Percentiles rank a stretch among this genome's conserved stretches.
Evolutionary conservation across 805 yeast species (phyloP).

Genomic region (Suhomyces canberraensis): DNA sequence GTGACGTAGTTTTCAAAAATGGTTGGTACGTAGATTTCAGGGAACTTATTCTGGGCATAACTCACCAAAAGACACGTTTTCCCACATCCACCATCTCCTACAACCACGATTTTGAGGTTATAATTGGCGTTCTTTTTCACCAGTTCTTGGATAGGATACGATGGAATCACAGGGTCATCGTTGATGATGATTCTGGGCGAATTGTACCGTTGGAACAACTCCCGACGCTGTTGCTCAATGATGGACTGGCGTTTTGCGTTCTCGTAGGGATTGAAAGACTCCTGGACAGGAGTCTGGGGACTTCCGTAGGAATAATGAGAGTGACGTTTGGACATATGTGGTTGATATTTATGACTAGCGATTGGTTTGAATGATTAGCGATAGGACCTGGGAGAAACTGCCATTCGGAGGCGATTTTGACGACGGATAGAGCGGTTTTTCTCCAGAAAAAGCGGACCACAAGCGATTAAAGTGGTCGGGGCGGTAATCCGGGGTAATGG

Average conservation of each 20-base stretch:
- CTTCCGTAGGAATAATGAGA: conserved; percentile 3
- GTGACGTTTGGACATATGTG: conserved; percentile 3
- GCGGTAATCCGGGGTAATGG: too few relatives aligned
- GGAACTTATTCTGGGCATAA: conserved; percentile 68
- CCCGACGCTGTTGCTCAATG: conserved; percentile 20
- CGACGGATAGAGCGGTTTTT: too few relatives aligned
- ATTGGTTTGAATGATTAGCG: too few relatives aligned
- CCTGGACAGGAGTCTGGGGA: conserved; percentile 1
- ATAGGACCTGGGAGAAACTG: too few relatives aligned
- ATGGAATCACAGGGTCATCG: conserved; percentile 37
- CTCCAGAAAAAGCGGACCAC: too few relatives aligned
- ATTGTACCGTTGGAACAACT: conserved; percentile 18
- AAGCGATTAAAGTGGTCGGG: too few relatives aligned
- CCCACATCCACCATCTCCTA: conserved; percentile 92
- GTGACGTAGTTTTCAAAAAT: conserved; percentile 78
- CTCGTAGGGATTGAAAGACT: conserved; percentile 26
- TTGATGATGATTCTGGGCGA: conserved; percentile 29
- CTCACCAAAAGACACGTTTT: conserved; percentile 73
- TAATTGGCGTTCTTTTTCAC: conserved; percentile 17
- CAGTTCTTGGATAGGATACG: conserved; percentile 27
- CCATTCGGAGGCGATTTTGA: too few relatives aligned
- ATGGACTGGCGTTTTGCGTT: conserved; percentile 19
- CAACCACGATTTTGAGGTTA: conserved; percentile 64
- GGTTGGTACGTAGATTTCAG: conserved; percentile 74
- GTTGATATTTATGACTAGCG: not conserved